Evolutionary conservation across 768 basidiomycete species (phyloP).

Genomic region (Gloeophyllum trabeum): DNA sequence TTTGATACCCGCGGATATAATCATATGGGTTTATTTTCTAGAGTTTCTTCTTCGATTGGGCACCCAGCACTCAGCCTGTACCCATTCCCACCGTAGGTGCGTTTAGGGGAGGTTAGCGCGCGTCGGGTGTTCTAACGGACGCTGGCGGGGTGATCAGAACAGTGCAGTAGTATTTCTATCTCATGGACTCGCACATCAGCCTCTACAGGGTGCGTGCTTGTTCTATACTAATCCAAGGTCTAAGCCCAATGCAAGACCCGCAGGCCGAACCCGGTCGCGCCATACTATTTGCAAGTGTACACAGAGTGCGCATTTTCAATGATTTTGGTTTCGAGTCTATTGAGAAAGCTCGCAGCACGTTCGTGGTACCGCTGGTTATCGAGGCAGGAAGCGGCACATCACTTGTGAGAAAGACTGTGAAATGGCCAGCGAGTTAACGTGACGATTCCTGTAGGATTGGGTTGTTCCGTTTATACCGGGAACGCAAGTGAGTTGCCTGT

Average conservation of each 20-base stretch:
- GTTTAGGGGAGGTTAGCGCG: not conserved
- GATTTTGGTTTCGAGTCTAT: not conserved
- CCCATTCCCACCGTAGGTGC: conserved; percentile 21
- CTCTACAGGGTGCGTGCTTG: conserved; percentile 14
- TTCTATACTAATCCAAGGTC: not conserved
- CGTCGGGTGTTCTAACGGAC: too few relatives aligned
- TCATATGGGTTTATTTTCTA: too few relatives aligned
- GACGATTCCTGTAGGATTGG: conserved; percentile 35
- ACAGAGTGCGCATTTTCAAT: conserved; percentile 43
- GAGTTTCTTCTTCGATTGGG: conserved; percentile 22
- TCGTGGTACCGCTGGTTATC: conserved; percentile 40
- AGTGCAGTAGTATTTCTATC: conserved; percentile 21
- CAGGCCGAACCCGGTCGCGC: conserved; percentile 44
- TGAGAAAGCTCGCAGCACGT: conserved; percentile 23
- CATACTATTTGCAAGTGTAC: conserved; percentile 50
- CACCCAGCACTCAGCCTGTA: conserved; percentile 14
- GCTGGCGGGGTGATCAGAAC: too few relatives aligned
- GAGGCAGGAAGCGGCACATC: conserved; percentile 31
- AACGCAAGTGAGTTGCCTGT: conserved; percentile 29
- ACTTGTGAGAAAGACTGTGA: too few relatives aligned
- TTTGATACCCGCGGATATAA: too few relatives aligned
- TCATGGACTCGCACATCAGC: conserved; percentile 15
- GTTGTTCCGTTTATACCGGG: conserved; percentile 47
- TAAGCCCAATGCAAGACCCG: not conserved
- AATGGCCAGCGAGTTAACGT: too few relatives aligned